Evolutionary conservation across 441 rosid genomes (phyloP).

Genomic region (Croton setiger): DNA sequence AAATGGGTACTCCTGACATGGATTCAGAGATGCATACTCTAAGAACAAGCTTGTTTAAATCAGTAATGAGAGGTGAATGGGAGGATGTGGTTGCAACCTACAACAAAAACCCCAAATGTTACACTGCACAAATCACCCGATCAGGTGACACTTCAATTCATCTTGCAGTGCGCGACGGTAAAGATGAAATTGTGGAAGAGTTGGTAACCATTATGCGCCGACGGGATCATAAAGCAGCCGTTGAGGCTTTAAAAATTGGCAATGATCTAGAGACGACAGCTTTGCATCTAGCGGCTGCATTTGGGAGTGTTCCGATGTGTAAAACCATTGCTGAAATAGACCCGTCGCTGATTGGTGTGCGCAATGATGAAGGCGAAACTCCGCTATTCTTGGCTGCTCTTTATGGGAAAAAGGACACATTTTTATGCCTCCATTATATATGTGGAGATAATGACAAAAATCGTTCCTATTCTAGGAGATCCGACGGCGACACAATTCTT

Average conservation of each 20-base stretch:
- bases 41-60: conserved; percentile 3
- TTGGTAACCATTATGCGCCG: neutral
- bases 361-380: conserved; percentile 26
- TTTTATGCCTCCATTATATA: conserved; percentile 24
- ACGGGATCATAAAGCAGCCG: neutral
- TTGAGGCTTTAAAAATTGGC: neutral
- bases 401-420: conserved; percentile 29
- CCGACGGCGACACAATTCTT: conserved; percentile 37
- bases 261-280: conserved; percentile 31
- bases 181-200: conserved; percentile 3
- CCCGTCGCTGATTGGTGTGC: conserved; percentile 6
- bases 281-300: conserved; percentile 34
- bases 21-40: neutral
- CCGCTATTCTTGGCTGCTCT: conserved; percentile 32
- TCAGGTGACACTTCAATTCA: conserved; percentile 36
- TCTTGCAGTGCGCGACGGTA: conserved; percentile 33
- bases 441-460: neutral
- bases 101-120: neutral
- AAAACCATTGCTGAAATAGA: neutral
- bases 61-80: conserved; percentile 36
- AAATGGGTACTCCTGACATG: neutral
- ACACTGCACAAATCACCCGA: conserved; percentile 15
- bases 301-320: conserved; percentile 35
- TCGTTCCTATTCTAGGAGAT: conserved; percentile 10
- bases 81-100: conserved; percentile 16